Evolutionary conservation across 75 land plant genomes (phyloP).

Genomic region (Azolla pinnata): DNA sequence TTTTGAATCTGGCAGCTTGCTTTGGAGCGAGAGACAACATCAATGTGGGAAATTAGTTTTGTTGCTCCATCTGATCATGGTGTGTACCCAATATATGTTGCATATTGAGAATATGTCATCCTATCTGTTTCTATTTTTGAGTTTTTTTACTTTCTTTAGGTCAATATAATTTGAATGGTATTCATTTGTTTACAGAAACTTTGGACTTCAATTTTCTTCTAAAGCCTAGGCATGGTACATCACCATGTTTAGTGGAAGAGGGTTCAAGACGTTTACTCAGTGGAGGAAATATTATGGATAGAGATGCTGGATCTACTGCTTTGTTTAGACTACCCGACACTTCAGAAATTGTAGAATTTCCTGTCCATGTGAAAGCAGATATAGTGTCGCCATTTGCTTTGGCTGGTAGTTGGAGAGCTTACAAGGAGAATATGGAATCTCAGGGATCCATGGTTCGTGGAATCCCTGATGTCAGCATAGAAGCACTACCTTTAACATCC

Average conservation of each 20-base stretch:
- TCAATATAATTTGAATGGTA: neutral
- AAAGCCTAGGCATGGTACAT: slow-evolving; percentile 47
- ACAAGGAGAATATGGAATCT: slow-evolving; percentile 69
- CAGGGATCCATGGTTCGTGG: slow-evolving; percentile 59
- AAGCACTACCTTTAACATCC: slow-evolving; percentile 19
- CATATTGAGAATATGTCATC: no score
- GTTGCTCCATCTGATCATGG: slow-evolving; percentile 90
- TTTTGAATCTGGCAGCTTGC: slow-evolving; percentile 31
- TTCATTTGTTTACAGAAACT: slow-evolving; percentile 41
- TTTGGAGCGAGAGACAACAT: slow-evolving; percentile 80
- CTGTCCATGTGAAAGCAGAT: slow-evolving; percentile 59
- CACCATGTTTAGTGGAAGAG: slow-evolving; percentile 67
- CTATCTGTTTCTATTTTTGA: neutral
- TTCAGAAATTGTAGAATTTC: slow-evolving; percentile 43
- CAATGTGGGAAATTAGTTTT: slow-evolving; percentile 83
- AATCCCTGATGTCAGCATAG: slow-evolving; percentile 73
- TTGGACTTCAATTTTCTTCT: slow-evolving; percentile 84
- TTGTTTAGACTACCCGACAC: slow-evolving; percentile 37
- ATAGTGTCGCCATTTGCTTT: slow-evolving; percentile 87
- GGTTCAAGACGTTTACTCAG: slow-evolving; percentile 59
- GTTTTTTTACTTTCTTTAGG: neutral
- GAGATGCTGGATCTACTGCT: slow-evolving; percentile 50
- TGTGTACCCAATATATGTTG: slow-evolving; percentile 10
- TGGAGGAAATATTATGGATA: slow-evolving; percentile 51
- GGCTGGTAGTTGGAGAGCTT: slow-evolving; percentile 96